Base-by-base conservation (phyloP, 129 eudicot species). In the Kitagawia praeruptora region DNA sequence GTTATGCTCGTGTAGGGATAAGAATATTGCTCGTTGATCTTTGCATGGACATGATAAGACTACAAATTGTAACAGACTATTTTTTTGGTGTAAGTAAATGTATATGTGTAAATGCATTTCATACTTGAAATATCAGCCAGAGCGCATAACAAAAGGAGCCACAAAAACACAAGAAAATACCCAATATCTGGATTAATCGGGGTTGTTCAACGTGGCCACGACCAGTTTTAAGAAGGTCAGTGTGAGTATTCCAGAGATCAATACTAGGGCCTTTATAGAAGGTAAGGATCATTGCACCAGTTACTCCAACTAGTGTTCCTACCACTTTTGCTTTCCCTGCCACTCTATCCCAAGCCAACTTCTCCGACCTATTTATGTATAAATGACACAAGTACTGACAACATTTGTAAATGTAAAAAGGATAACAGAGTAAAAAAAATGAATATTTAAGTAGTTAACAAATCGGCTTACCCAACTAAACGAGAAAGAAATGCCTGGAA, bases 271-370 rank as follows among this genome's bases (percentile, higher is more conserved):
- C 96, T 82, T 87, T 82, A 82, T 81, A 87, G 49, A 92, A 87
- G 1, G 93, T 90, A 45, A 90, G 88, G 74, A 92, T 64, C 96
- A 90, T 88, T 9, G 97, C 97, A 19, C 97, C 96, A 31, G 82
- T 86, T 46, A 87, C 81, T 67, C 88, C 82, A 13, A 87, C 13
- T 23, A 87, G 16, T 46, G 90, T 90, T 48, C 97, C 97, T 3
- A 78, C 3, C 28, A 88, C 87, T 85, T 92, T 90, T 45, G 89
- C 93, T n/a, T 41, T 41, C 21, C 53, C 76, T 0, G 76, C 54
- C 14, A 3, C 12, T 42, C 8, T 44, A 28, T 47, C 15, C 48
- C 47, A 41, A 4, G 31, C 28, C 31, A 73, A 44, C 19, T 38
- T 86, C 86, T 92, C 97, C 86, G 81, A 66, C 85, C 97, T 92